Percentiles rank a stretch among this genome's conserved stretches.
These are phyloP conservation scores for Hericium coralloides DNA, from an alignment of 768 basidiomycete species.

Conservation along the genomic window DNA sequence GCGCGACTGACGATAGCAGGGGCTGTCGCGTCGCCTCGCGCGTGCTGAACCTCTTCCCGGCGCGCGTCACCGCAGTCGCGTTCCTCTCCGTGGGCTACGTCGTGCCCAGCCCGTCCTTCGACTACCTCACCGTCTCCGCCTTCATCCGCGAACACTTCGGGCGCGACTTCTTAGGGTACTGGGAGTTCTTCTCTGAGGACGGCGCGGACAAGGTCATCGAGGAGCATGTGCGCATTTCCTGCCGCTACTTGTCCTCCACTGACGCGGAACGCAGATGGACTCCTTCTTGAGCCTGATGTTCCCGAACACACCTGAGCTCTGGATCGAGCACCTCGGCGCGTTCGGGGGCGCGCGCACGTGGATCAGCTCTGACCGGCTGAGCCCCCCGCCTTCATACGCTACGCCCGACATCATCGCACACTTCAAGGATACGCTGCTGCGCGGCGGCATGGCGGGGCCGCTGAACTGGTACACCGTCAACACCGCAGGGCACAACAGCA, in stretches of 20 bases:
- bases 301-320: slow-evolving; percentile 25
- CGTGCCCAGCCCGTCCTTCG: slow-evolving; percentile 19
- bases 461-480: slow-evolving; percentile 28
- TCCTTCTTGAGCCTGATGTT: slow-evolving; percentile 29
- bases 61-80: slow-evolving; percentile 32
- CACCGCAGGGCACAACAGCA: slow-evolving; percentile 15
- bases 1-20: slow-evolving; percentile 20
- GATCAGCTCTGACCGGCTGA: background rate
- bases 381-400: background rate
- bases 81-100: slow-evolving; percentile 29
- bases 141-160: slow-evolving; percentile 22
- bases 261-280: slow-evolving; percentile 22
- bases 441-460: slow-evolving; percentile 24
- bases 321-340: slow-evolving; percentile 29
- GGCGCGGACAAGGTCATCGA: slow-evolving; percentile 25
- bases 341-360: slow-evolving; percentile 25
- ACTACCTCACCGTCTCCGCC: slow-evolving; percentile 20
- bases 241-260: background rate
- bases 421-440: slow-evolving; percentile 16
- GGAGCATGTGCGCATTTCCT: slow-evolving; percentile 19
- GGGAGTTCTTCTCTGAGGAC: slow-evolving; percentile 27
- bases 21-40: slow-evolving; percentile 26
- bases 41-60: slow-evolving; percentile 28
- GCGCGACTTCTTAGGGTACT: slow-evolving; percentile 34
- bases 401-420: slow-evolving; percentile 19